Evolutionary conservation across 2,329 filamentous ascomycete genomes (phyloP).

Genomic region (Colletotrichum liaoningense): DNA sequence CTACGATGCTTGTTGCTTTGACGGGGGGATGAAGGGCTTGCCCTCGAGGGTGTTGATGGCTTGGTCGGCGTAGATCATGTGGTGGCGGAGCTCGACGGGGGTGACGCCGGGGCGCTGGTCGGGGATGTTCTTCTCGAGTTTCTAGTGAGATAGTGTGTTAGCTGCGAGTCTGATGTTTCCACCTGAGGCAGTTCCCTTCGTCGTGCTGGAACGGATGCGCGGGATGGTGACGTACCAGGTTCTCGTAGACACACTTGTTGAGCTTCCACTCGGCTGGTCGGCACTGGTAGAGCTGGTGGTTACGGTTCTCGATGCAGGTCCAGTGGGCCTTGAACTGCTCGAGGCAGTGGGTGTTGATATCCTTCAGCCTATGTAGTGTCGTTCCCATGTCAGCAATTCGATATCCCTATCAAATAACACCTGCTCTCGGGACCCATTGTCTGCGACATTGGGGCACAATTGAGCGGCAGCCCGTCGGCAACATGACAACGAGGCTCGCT

Average conservation of each 20-base stretch:
- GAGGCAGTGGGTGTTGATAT: constrained; percentile 96
- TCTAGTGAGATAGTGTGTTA: constrained; percentile 57
- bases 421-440: background rate
- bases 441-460: background rate
- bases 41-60: constrained; percentile 55
- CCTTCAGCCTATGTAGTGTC: constrained; percentile 75
- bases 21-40: constrained; percentile 53
- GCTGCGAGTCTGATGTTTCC: background rate
- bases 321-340: constrained; percentile 93
- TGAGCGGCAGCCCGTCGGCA: background rate
- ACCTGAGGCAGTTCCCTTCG: background rate
- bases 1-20: constrained; percentile 36
- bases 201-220: background rate
- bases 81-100: constrained; percentile 79
- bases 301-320: constrained; percentile 96
- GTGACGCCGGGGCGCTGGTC: constrained; percentile 76
- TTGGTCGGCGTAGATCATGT: constrained; percentile 71
- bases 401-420: background rate
- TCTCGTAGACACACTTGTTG: constrained; percentile 96
- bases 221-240: constrained; percentile 75
- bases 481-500: background rate
- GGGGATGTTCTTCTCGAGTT: constrained; percentile 84
- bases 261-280: constrained; percentile 87
- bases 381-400: background rate
- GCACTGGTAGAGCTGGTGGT: constrained; percentile 98